Evolutionary conservation across 257 asterid genomes (phyloP), one percentile per base, ranked within the genome.

Genomic region (Lithospermum erythrorhizon): DNA sequence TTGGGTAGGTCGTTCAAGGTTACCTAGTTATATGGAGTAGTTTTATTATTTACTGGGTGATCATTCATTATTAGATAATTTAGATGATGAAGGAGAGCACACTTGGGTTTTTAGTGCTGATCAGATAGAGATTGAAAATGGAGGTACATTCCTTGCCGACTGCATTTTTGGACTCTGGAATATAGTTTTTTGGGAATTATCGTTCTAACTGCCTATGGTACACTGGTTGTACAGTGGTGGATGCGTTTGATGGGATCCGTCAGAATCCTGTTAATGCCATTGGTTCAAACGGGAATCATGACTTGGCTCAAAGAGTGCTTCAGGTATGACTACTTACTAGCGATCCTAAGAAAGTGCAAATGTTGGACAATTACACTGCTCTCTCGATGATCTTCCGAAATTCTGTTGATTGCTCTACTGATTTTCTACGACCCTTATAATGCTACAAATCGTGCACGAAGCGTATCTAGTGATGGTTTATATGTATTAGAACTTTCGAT

Each of bases 101-200:
- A 81, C 84, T 64, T 88, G 98, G 95, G 55, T 81, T 65, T 91
- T 88, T 75, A 81, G 94, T 75, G 95, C 80, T 59, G 95, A 82
- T 70, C 94, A 88, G 68, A 71, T 91, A 51, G 94, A 71, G 62
- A 61, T 58, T 63, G 73, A 75, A 48, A 78, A 48, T 69, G 62
- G 65, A 64, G 96, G 93, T 87, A 68, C 61, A 32, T 20, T 51
- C 51, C 51, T 55, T 14, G 37, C 65, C 5, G 10, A 6, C 22
- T 49, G 8, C 18, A 35, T 25, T 21, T 63, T 20, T 24, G 64
- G 51, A 19, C 47, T 62, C 59, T 5, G 11, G 58, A 55, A 68
- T 66, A 6, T 21, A 24, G 32, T 19, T 2, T 37, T 9, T 21
- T 68, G 21, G 52, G 6, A 51, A 37, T 72, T 35, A 9, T 27